These are phyloP conservation scores for Phaeosphaeria sp. DNA, from an alignment of 2,329 filamentous ascomycete genomes.

Conservation along the genomic window DNA sequence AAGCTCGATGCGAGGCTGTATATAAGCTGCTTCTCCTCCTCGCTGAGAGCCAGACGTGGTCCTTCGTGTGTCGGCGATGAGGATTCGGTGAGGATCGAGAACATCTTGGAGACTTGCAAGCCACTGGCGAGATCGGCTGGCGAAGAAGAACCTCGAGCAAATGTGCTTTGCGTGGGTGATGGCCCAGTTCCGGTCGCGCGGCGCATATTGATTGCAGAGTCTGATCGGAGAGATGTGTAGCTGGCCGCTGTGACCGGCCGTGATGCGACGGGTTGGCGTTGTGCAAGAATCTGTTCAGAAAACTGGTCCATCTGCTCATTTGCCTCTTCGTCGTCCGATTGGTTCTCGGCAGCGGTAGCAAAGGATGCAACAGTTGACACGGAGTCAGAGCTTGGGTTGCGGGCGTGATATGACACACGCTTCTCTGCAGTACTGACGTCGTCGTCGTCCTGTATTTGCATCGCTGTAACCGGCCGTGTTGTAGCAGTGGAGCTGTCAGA, in stretches of 20 bases:
- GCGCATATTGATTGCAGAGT: conserved; percentile 43
- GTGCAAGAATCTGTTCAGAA: conserved; percentile 39
- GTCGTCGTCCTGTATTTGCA: conserved; percentile 22
- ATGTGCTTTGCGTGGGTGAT: conserved; percentile 37
- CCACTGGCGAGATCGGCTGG: conserved; percentile 37
- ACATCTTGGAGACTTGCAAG: conserved; percentile 49
- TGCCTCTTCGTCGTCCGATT: conserved; percentile 42
- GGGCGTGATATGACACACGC: conserved; percentile 49
- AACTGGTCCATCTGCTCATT: conserved; percentile 53
- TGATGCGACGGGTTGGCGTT: conserved; percentile 21
- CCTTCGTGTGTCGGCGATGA: conserved; percentile 25
- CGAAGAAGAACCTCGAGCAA: conserved; percentile 38
- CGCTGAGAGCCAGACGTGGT: conserved; percentile 50
- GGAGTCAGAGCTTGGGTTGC: conserved; percentile 65
- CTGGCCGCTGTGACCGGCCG: conserved; percentile 22
- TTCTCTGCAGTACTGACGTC: conserved; percentile 26
- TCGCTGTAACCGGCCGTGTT: conserved; percentile 47
- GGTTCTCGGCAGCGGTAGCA: conserved; percentile 66
- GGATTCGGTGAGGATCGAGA: conserved; percentile 51
- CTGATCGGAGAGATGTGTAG: conserved; percentile 33
- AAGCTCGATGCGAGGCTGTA: conserved; percentile 60
- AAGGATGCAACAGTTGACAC: conserved; percentile 68
- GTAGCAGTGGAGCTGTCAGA: conserved; percentile 59
- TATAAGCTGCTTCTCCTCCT: conserved; percentile 62
- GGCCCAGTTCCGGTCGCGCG: conserved; percentile 21